Evolutionary conservation across 257 asterid species (phyloP), one percentile per base, ranked within the genome.

Genomic region (Galeopsis tetrahit): DNA sequence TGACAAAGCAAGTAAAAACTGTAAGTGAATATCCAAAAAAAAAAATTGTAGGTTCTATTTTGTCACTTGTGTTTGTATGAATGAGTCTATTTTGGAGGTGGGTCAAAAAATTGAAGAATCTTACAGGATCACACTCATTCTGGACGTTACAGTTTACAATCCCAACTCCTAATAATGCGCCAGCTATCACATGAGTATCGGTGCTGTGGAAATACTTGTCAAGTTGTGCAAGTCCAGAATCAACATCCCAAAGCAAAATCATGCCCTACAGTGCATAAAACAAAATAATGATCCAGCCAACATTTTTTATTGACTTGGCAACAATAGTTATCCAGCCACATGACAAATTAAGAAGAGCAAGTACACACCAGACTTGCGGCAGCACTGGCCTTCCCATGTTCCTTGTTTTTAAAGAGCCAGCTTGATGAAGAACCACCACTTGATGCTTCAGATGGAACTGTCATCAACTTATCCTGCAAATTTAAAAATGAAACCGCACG

Each of bases 211-310:
- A 92, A 65, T 94, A 94, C 80, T 88, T 94, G 82, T 94, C 99
- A 65, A 94, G 85, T 85, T 94, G 98, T 39, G 99, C 85, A 61
- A 94, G 98, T 38, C 99, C 99, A 61, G 93, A 80, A 72, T 94
- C 99, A 64, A 94, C 92, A 62, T 94, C 98, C 99, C 99, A 94
- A 66, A 91, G 96, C 79, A 85, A 74, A 77, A 94, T 90, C 99
- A 94, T 94, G 57, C 99, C 99, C 97, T 93, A 68, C 70, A 76
- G 44, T 15, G 28, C 17, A 43, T 31, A 61, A 71, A 39, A 72
- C 60, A 76, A 70, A 71, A 66, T 17, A 36, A 74, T 73, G 34
- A 78, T 55, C 46, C 52, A 46, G 71, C n/a, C 48, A 17, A 60
- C 6, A 59, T 17, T 55, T 55, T 55, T 55, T n/a, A 49, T 0